phyloP scores from a whole-genome alignment of 345 rosid genomes.

The Eucalyptus melliodora region DNA sequence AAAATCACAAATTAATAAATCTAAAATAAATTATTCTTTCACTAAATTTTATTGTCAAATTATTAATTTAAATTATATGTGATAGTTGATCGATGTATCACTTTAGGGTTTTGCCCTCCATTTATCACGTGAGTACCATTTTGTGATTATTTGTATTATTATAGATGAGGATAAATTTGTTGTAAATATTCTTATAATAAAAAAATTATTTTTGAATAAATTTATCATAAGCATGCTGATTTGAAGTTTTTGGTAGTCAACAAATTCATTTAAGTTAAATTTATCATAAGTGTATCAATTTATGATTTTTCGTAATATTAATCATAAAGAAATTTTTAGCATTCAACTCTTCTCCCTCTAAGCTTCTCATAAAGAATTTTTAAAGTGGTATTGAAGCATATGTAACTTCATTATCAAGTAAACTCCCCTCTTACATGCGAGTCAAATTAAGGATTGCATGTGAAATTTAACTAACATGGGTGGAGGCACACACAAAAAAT shows the following conservation, averaged over 20 bases:
- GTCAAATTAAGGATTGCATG: not conserved
- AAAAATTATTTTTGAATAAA: too few relatives aligned
- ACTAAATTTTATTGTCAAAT: fast-evolving
- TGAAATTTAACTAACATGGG: not conserved
- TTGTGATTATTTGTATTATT: too few relatives aligned
- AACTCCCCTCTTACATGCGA: not conserved
- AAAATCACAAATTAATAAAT: too few relatives aligned
- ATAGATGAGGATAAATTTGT: fast-evolving
- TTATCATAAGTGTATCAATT: too few relatives aligned
- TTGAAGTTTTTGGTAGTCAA: fast-evolving
- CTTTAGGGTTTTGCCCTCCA: fast-evolving
- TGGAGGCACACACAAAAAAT: not conserved
- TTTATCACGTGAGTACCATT: fast-evolving
- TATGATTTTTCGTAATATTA: too few relatives aligned
- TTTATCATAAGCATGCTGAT: fast-evolving
- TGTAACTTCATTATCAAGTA: not conserved
- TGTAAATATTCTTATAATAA: fast-evolving
- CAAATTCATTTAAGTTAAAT: too few relatives aligned
- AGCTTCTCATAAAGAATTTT: not conserved
- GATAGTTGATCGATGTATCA: fast-evolving
- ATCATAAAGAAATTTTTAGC: too few relatives aligned
- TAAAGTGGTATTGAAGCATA: fast-evolving
- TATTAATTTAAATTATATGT: too few relatives aligned
- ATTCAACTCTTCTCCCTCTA: not conserved
- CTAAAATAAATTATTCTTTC: fast-evolving